These are phyloP conservation scores for Mucuna pruriens DNA, from an alignment of 306 rosid species.

Conservation along the genomic window DNA sequence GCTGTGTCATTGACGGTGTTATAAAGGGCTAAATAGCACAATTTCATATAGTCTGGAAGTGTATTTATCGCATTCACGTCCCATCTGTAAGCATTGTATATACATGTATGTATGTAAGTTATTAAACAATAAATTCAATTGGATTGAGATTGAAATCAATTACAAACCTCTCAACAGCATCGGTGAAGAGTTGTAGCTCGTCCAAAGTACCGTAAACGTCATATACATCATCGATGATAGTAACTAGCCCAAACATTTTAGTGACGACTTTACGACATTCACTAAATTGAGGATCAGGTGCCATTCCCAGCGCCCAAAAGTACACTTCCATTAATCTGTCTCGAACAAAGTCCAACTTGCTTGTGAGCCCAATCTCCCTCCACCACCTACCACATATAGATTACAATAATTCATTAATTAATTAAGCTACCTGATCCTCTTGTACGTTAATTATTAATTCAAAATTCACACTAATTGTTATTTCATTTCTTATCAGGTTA, in stretches of 20 bases:
- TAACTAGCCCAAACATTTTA: conserved; percentile 37
- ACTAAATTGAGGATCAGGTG: conserved; percentile 31
- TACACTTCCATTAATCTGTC: conserved; percentile 50
- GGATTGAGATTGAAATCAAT: not conserved
- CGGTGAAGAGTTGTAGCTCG: conserved; percentile 45
- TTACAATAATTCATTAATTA: too few species aligned
- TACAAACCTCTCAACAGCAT: conserved; percentile 46
- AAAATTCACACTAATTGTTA: too few species aligned
- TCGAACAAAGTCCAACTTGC: conserved; percentile 42
- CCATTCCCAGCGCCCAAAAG: conserved; percentile 45
- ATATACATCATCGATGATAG: conserved; percentile 50
- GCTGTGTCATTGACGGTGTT: conserved; percentile 47
- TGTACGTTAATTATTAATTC: too few species aligned
- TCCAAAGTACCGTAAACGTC: conserved; percentile 31
- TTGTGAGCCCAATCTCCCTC: conserved; percentile 43
- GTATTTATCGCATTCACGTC: conserved; percentile 31
- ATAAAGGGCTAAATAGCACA: conserved; percentile 53
- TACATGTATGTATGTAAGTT: not conserved
- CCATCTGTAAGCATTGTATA: conserved; percentile 36
- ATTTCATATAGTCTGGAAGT: conserved; percentile 53
- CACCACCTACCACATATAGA: conserved; percentile 59
- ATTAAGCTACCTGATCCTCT: too few species aligned
- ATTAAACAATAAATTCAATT: not conserved
- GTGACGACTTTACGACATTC: conserved; percentile 41
- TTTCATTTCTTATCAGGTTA: not conserved